Evolutionary conservation across 2,329 filamentous ascomycete species (phyloP).

Genomic region (Laburnicola sp.): DNA sequence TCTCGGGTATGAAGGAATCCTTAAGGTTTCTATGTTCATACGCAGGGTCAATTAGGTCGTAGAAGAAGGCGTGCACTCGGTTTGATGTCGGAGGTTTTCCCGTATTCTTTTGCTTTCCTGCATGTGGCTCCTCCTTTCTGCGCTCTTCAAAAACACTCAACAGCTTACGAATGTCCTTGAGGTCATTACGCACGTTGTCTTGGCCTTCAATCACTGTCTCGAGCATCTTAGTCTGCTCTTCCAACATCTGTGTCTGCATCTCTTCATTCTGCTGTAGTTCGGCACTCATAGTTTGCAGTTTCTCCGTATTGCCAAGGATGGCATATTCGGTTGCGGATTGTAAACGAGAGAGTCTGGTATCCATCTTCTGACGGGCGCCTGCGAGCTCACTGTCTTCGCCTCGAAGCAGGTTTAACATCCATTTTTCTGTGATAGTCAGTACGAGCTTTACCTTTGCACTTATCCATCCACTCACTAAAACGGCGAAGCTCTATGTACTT

Average conservation of each 20-base stretch:
- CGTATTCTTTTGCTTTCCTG: neutral
- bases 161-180: slow-evolving; percentile 3
- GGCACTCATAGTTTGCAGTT: slow-evolving; percentile 1
- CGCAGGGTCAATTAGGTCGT: neutral
- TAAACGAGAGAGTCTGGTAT: neutral
- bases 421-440: neutral
- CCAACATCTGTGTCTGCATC: slow-evolving; percentile 3
- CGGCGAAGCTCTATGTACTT: slow-evolving; percentile 4
- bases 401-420: slow-evolving; percentile 4
- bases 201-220: slow-evolving; percentile 1
- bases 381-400: slow-evolving; percentile 2
- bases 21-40: slow-evolving; percentile 1
- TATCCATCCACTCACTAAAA: neutral
- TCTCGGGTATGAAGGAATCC: neutral
- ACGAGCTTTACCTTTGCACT: too few relatives aligned
- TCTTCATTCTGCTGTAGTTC: slow-evolving; percentile 3
- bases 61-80: neutral
- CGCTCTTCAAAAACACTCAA: slow-evolving; percentile 3
- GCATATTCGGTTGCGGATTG: slow-evolving; percentile 4
- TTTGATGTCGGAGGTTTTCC: slow-evolving; percentile 2
- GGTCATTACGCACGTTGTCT: slow-evolving; percentile 3
- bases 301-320: slow-evolving; percentile 5
- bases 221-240: slow-evolving; percentile 3
- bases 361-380: slow-evolving; percentile 2
- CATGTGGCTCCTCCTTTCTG: neutral